Base-by-base conservation (phyloP, 805 yeast species). In the Kregervanrija fluxuum region DNA sequence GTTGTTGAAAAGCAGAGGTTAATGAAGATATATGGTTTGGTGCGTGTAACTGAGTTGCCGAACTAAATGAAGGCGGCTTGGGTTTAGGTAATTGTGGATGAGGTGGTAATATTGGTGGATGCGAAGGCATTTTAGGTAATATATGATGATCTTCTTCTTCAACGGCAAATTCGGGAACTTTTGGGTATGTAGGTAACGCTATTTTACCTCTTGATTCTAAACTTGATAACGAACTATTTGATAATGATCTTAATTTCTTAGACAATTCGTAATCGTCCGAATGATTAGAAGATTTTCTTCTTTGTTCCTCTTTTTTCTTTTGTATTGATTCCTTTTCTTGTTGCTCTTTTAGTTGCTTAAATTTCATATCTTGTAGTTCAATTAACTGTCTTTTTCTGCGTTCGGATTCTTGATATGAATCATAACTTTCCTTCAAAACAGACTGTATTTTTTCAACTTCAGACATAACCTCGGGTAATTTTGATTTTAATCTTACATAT, bases 361-460 rank as follows among this genome's bases (percentile, higher is more conserved):
- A 48, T 14, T 53, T 48, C 8, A 48, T 34, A 34, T 51, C 52
- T 44, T 57, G 60, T 14, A 55, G 43, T 31, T 51, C 56, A 8
- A 50, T 42, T 13, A 51, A 34, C 35, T 52, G 54, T 22, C 49
- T 48, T 34, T 52, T 53, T 22, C 55, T 43, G 31, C 42, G 51
- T 34, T 57, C 62, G 1, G 53, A 43, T 37, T 48, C 54, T 12
- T 48, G 15, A 45, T 54, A 61, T 30, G 38, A 48, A 30, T 51
- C 51, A 49, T 61, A 59, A 34, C 49, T 59, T 37, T 50, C 57
- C 34, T 49, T 59, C n/a, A 56, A 43, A 5, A 55, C 50, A 16
- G 45, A 43, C 37, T 62, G 57, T 17, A 66, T 53, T 9, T 49
- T 42, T 17, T 63, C 66, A n/a, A 60, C 54, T 33, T 65, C 63